A percentile compares a stretch with the other conserved stretches of the same genome.
Conservation (phyloP, 1,139 yeast genomes). For the Nakaseomyces glabratus region DNA sequence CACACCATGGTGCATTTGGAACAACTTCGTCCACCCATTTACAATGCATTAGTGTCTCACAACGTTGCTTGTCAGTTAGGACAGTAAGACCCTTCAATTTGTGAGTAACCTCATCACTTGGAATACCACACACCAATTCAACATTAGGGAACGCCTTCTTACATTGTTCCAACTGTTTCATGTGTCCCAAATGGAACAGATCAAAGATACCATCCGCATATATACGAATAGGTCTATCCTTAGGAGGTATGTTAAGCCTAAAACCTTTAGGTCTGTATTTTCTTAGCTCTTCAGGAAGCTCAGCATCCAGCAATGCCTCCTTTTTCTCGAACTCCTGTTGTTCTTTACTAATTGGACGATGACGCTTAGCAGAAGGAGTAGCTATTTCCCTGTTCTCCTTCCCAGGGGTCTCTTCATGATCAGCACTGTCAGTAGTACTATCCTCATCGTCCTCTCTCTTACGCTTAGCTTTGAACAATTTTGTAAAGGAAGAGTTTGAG, state of each 20-base stretch:
- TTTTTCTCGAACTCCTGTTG: conserved; percentile 36
- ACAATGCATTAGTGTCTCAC: conserved; percentile 83
- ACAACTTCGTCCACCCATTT: conserved; percentile 96
- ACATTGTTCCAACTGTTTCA: conserved; percentile 95
- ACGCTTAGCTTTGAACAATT: conserved; percentile 26
- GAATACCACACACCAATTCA: conserved; percentile 80
- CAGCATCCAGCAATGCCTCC: conserved; percentile 50
- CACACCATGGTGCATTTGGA: conserved; percentile 93
- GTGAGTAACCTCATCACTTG: conserved; percentile 85
- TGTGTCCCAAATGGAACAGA: conserved; percentile 90
- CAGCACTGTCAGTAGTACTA: not conserved
- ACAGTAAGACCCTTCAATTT: conserved; percentile 90
- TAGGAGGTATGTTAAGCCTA: conserved; percentile 71
- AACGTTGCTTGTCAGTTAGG: conserved; percentile 74
- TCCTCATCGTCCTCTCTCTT: conserved; percentile 17
- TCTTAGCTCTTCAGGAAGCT: conserved; percentile 53
- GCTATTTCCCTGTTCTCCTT: conserved; percentile 2
- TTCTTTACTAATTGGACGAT: conserved; percentile 1
- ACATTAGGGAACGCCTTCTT: conserved; percentile 86
- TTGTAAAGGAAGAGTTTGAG: conserved; percentile 25
- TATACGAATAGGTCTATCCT: conserved; percentile 75
- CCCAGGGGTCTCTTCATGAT: not conserved
- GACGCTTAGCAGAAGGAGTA: conserved; percentile 1
- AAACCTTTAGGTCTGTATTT: conserved; percentile 66
- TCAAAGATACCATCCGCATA: conserved; percentile 98